Conservation (phyloP, 345 rosid species). For the Isatis tinctoria region DNA sequence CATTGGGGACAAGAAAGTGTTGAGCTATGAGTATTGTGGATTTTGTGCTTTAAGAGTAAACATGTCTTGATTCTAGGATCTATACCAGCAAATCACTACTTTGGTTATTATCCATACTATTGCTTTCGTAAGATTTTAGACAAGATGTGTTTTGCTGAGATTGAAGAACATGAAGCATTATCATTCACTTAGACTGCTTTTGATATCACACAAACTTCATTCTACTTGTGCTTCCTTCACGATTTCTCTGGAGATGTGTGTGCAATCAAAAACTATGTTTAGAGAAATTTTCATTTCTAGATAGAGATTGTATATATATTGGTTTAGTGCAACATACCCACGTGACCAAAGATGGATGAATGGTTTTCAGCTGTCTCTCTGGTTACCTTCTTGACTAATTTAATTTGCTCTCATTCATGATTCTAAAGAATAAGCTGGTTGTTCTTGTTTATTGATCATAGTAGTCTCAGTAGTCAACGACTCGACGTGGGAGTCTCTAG, state of each 20-base stretch:
- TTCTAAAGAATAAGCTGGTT: neutral
- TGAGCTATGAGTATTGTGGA: neutral
- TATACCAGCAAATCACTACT: neutral
- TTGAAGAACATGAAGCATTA: neutral
- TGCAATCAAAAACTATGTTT: neutral
- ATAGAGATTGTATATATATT: neutral
- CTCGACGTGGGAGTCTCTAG: slow-evolving; percentile 51
- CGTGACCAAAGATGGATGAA: neutral
- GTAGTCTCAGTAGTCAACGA: slow-evolving; percentile 52
- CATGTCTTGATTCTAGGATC: neutral
- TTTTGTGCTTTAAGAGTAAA: neutral
- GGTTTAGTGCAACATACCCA: neutral
- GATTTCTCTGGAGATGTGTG: neutral
- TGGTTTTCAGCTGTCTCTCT: neutral
- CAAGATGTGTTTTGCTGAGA: neutral
- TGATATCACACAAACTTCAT: neutral
- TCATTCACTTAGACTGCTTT: neutral
- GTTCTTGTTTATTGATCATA: neutral
- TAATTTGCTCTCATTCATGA: neutral
- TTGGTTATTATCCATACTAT: neutral
- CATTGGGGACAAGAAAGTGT: slow-evolving; percentile 7
- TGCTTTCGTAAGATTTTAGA: neutral
- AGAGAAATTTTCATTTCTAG: neutral
- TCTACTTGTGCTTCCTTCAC: neutral
- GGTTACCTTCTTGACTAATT: neutral